Evolutionary conservation across 2,329 filamentous ascomycete genomes (phyloP).

Genomic region (Periconia sp.): DNA sequence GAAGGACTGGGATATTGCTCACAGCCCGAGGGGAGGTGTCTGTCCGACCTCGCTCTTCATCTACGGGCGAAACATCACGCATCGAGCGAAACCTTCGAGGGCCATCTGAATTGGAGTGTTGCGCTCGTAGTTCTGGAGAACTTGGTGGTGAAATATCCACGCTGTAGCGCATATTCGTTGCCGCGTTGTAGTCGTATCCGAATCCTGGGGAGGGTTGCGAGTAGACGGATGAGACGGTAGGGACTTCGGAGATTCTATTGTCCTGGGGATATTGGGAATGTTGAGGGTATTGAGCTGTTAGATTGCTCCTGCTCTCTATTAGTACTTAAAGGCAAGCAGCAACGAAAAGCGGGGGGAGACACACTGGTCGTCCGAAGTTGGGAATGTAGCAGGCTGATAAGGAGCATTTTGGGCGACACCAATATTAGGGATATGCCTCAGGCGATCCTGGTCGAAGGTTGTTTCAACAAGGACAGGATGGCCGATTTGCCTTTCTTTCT

Average conservation of each 20-base stretch:
- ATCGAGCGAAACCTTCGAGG: slow-evolving; percentile 35
- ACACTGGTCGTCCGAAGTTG: slow-evolving; percentile 23
- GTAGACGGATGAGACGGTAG: slow-evolving; percentile 60
- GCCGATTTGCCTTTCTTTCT: slow-evolving; percentile 48
- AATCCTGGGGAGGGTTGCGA: slow-evolving; percentile 55
- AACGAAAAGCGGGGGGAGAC: slow-evolving; percentile 6
- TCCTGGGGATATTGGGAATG: slow-evolving; percentile 15
- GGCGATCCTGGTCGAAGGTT: slow-evolving; percentile 49
- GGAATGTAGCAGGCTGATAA: slow-evolving; percentile 26
- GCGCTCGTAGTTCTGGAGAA: slow-evolving; percentile 39
- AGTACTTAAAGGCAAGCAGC: slow-evolving; percentile 6
- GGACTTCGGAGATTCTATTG: slow-evolving; percentile 29
- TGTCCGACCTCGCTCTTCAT: slow-evolving; percentile 32
- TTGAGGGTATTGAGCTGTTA: slow-evolving; percentile 13
- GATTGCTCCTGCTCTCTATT: slow-evolving; percentile 17
- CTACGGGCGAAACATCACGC: slow-evolving; percentile 44
- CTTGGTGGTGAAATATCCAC: slow-evolving; percentile 43
- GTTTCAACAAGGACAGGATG: slow-evolving; percentile 50
- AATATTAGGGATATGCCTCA: slow-evolving; percentile 39
- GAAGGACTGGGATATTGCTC: slow-evolving; percentile 38
- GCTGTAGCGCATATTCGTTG: slow-evolving; percentile 19
- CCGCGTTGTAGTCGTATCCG: slow-evolving; percentile 22
- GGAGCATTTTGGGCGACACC: slow-evolving; percentile 30
- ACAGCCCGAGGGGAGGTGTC: slow-evolving; percentile 7
- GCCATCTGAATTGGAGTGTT: slow-evolving; percentile 13